Conservation (phyloP, 371 early-diverging fungal genomes). For the Saksenaea vasiformis region DNA sequence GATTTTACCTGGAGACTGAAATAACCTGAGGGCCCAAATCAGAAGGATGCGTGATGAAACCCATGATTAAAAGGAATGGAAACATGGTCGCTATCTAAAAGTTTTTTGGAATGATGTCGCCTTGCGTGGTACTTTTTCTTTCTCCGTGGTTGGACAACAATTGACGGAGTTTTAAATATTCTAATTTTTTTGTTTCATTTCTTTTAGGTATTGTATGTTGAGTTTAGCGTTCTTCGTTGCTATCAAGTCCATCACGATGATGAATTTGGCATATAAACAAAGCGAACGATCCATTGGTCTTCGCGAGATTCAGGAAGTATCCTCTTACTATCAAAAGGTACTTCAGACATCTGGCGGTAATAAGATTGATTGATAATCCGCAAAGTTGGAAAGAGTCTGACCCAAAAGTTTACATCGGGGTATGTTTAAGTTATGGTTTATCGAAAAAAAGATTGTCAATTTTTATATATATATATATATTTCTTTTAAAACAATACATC, state of each 20-base stretch:
- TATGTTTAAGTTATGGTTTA: neutral
- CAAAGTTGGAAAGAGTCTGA: neutral
- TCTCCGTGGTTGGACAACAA: no score
- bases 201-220: neutral
- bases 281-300: neutral
- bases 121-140: no score
- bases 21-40: no score
- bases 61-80: no score
- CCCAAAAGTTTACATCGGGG: neutral
- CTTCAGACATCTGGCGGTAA: slow-evolving; percentile 6
- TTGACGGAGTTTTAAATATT: no score
- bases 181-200: neutral
- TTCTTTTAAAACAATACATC: slow-evolving; percentile 13
- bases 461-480: neutral
- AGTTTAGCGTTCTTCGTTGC: slow-evolving; percentile 1
- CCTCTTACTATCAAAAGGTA: slow-evolving; percentile 1
- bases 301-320: slow-evolving; percentile 6
- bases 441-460: neutral
- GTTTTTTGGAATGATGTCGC: no score
- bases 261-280: neutral
- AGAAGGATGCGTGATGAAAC: no score
- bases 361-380: neutral
- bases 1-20: no score
- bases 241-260: neutral
- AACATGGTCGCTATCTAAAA: no score